phyloP scores from a whole-genome alignment of 2,329 filamentous ascomycete genomes.

The Penicillium sp. region DNA sequence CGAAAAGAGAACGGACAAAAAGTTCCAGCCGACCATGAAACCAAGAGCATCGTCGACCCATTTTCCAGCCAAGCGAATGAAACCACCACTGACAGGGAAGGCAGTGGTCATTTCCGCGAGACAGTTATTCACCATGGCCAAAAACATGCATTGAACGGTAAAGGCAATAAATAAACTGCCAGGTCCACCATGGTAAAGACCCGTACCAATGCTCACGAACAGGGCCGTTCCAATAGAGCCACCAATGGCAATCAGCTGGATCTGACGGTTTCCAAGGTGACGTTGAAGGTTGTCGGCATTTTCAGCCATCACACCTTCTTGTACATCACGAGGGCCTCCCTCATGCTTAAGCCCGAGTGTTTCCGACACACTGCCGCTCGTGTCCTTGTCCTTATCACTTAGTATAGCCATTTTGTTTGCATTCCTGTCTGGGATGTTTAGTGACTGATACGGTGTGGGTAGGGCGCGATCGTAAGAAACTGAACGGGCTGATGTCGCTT shows the following conservation, averaged over 20 bases:
- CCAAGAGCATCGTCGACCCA: slow-evolving; percentile 50
- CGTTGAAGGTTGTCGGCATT: slow-evolving; percentile 26
- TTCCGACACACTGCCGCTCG: slow-evolving; percentile 10
- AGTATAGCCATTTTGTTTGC: slow-evolving; percentile 15
- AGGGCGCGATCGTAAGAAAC: not conserved
- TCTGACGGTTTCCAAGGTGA: slow-evolving; percentile 26
- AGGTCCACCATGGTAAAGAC: slow-evolving; percentile 40
- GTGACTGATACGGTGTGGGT: not conserved
- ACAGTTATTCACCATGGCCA: slow-evolving; percentile 42
- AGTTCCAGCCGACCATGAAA: slow-evolving; percentile 50
- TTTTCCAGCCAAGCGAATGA: slow-evolving; percentile 44
- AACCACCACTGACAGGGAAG: slow-evolving; percentile 44
- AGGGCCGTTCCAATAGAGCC: slow-evolving; percentile 43
- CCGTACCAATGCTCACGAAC: slow-evolving; percentile 42
- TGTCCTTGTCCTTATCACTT: slow-evolving; percentile 15
- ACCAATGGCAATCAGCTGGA: slow-evolving; percentile 41
- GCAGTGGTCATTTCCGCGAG: slow-evolving; percentile 49
- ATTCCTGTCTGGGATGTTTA: slow-evolving; percentile 2
- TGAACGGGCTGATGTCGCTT: not conserved
- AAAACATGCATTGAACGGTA: slow-evolving; percentile 29
- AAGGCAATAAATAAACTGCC: slow-evolving; percentile 42
- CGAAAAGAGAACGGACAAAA: slow-evolving; percentile 34
- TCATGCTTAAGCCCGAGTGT: slow-evolving; percentile 16
- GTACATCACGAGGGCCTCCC: slow-evolving; percentile 19
- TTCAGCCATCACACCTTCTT: slow-evolving; percentile 29